A percentile compares a stretch with the other conserved stretches of the same genome.
Conservation (phyloP, 129 eudicot genomes). For the Centella asiatica region DNA sequence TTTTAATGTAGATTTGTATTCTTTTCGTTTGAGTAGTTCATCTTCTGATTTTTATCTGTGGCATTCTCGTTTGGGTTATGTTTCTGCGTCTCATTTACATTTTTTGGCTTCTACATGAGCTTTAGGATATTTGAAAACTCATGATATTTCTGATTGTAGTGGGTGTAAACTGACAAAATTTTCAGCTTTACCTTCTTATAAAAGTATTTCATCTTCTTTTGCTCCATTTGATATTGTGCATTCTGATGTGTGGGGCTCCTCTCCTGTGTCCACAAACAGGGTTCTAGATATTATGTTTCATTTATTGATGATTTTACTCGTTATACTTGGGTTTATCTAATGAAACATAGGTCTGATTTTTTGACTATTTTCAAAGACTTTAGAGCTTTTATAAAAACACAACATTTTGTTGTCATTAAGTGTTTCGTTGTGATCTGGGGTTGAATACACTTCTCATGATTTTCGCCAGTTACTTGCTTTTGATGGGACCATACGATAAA, state of each 20-base stretch:
- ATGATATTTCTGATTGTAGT: neutral
- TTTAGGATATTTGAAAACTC: neutral
- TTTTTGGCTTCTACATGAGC: neutral
- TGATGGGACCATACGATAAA: too few species aligned
- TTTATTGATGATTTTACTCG: slow-evolving; percentile 5
- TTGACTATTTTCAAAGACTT: too few species aligned
- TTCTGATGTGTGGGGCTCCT: neutral
- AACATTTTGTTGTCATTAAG: too few species aligned
- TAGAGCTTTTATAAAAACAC: too few species aligned
- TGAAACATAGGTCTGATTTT: too few species aligned
- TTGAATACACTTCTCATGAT: too few species aligned
- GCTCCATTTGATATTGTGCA: neutral
- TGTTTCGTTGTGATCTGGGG: too few species aligned
- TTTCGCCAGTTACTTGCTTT: too few species aligned
- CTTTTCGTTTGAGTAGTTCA: neutral
- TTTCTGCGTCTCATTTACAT: neutral
- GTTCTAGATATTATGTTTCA: neutral
- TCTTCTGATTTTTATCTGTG: neutral
- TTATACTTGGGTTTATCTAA: too few species aligned
- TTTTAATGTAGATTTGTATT: too few species aligned
- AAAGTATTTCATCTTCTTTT: neutral
- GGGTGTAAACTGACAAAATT: too few species aligned
- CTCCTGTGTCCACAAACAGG: neutral
- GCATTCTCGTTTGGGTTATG: neutral
- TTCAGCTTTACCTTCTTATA: too few species aligned